These are phyloP conservation scores for Urtica urens DNA, from an alignment of 306 rosid genomes.

Conservation along the genomic window DNA sequence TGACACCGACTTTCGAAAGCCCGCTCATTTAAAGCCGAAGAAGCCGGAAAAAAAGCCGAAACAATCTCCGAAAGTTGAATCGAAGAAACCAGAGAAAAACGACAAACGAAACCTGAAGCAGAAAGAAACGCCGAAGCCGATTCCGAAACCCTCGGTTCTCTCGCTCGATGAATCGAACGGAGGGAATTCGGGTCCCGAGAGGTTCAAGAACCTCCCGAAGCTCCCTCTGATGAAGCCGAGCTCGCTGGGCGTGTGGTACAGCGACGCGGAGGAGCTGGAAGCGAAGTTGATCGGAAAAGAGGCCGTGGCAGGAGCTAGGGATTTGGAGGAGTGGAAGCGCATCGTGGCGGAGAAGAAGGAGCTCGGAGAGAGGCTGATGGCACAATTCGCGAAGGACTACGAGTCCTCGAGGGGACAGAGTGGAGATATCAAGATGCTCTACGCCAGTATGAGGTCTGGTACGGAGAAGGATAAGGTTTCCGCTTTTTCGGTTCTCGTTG, in stretches of 20 bases:
- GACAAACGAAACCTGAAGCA: not conserved
- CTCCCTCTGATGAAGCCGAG: slow-evolving; percentile 60
- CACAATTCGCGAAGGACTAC: slow-evolving; percentile 59
- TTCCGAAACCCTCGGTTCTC: slow-evolving; percentile 46
- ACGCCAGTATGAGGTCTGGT: slow-evolving; percentile 81
- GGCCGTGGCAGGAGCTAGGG: slow-evolving; percentile 35
- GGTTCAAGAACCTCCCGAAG: slow-evolving; percentile 52
- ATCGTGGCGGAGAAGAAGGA: slow-evolving; percentile 59
- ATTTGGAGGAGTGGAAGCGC: slow-evolving; percentile 54
- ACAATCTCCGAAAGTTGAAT: slow-evolving; percentile 13
- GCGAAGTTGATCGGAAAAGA: slow-evolving; percentile 47
- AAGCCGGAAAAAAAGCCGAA: slow-evolving; percentile 27
- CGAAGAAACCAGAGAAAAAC: slow-evolving; percentile 11
- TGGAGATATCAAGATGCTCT: slow-evolving; percentile 81
- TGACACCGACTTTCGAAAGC: slow-evolving; percentile 74
- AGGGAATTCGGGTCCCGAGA: slow-evolving; percentile 33
- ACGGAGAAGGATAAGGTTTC: slow-evolving; percentile 91
- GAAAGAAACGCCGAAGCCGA: slow-evolving; percentile 29
- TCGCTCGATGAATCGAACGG: slow-evolving; percentile 28
- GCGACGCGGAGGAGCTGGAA: slow-evolving; percentile 61
- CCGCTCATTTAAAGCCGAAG: slow-evolving; percentile 21
- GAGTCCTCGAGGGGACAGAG: slow-evolving; percentile 68
- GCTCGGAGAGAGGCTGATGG: slow-evolving; percentile 77
- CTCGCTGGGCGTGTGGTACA: slow-evolving; percentile 64
- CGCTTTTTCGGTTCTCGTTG: slow-evolving; percentile 73